These are phyloP conservation scores for Cyclotella baltica DNA, from an alignment of 108 stramenopile species.

Conservation along the genomic window DNA sequence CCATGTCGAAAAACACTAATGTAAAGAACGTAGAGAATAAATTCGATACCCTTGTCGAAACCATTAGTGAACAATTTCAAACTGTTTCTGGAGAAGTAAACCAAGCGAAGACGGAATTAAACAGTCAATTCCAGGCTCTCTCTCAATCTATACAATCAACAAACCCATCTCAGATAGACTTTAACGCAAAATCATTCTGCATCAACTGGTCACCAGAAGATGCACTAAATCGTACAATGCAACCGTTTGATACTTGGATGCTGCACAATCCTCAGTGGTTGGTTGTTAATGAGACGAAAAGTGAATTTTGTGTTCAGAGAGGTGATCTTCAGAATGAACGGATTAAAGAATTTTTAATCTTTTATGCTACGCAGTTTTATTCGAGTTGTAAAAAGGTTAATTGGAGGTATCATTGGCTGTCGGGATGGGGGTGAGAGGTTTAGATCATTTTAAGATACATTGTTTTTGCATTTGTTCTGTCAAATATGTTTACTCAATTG, in stretches of 20 bases:
- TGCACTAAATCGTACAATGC: constrained; percentile 26
- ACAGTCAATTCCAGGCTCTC: too few species aligned
- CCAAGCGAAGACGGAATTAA: too few species aligned
- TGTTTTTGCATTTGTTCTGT: not conserved
- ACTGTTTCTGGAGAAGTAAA: too few species aligned
- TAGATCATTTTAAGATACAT: not conserved
- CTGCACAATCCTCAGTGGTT: constrained; percentile 40
- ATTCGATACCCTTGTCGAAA: too few species aligned
- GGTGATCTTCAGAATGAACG: not conserved
- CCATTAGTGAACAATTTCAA: too few species aligned
- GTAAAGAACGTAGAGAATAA: too few species aligned
- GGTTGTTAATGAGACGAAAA: constrained; percentile 17
- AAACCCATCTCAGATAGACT: not conserved
- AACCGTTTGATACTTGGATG: constrained; percentile 37
- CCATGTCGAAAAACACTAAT: too few species aligned
- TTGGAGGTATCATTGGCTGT: constrained; percentile 21
- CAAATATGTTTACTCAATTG: not conserved
- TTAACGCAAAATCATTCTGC: constrained; percentile 26
- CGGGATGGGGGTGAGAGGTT: constrained; percentile 31
- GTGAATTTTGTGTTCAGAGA: constrained; percentile 22
- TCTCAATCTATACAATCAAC: too few species aligned
- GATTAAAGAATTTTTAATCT: constrained; percentile 17
- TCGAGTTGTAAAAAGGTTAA: constrained; percentile 29
- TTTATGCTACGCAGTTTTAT: constrained; percentile 35
- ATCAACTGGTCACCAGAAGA: constrained; percentile 13